Base-by-base conservation (phyloP, 129 eudicot species). In the Scalesia atractyloides region DNA sequence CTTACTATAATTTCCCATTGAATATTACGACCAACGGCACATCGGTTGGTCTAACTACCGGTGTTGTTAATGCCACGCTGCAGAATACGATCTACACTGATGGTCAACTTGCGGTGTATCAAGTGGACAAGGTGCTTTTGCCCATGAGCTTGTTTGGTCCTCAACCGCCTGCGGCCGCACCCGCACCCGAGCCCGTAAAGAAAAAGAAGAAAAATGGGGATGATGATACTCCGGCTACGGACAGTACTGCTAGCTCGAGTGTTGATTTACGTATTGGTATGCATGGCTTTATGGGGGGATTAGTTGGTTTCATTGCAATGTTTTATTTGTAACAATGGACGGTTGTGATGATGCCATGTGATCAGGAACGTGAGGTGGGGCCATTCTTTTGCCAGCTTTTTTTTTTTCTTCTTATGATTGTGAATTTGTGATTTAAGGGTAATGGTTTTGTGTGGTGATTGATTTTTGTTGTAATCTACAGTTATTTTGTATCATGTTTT, bases 111-210 rank as follows among this genome's bases (percentile, higher is more conserved):
- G 97, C 96, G 4, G 93, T 94, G 34, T 94, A 94, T 80, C 89
- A 90, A 51, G 97, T 94, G 41, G 97, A 94, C 17, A 85, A 83
- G 75, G 97, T 94, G 57, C 82, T 94, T 14, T 86, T 86, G 58
- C 97, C 98, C 10, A n/a, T 84, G 86, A 82, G 75, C 37, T 46
- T 94, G 36, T 90, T 90, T 53, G 89, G 82, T 22, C 62, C 88
- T 5, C 77, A 65, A 14, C 76, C 96, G 9, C 95, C 97, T 7
- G 87, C 93, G 0, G 76, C 96, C 0, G 92, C 95, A 0, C 87
- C 82, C 1, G 72, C 90, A 7, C 59, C 81, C 5, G 60, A 82
- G 30, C 73, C 78, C 4, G 49, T 14, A 0, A 80, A 91, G 52
- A 62, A 63, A 2, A 70, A 30, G 34, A 30, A 70, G 70, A 84